Base-by-base conservation (phyloP, 2,329 filamentous ascomycete genomes). In the Boeremia exigua region DNA sequence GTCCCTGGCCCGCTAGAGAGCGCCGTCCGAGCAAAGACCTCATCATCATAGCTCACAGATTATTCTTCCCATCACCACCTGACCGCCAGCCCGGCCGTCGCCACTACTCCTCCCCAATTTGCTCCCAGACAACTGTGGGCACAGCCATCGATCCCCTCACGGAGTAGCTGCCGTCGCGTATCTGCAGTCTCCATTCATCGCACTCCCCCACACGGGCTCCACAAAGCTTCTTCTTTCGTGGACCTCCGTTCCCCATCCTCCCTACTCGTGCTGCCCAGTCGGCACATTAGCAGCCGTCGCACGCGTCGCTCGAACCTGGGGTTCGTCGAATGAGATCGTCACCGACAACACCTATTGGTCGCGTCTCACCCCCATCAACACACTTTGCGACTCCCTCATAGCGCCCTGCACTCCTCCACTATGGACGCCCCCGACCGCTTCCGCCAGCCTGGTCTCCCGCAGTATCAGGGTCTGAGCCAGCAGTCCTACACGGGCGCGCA, bases 351-450 rank as follows among this genome's bases (percentile, higher is more conserved):
- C 58, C 66, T 60, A 74, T 70, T 69, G 66, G 69, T 69, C 62
- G 70, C 71, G 66, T 62, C 59, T 66, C 59, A 63, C 60, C 54
- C 61, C 57, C 60, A 59, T 59, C 60, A 60, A 40, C 49, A 37
- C 58, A 25, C 51, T 47, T 28, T 48, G 39, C 53, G 30, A 32
- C 40, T 25, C 44, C 42, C 52, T 58, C 48, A 53, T 53, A 54
- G 55, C 52, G 40, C 25, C 29, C 46, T 39, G 34, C 14, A 36
- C 25, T 28, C 29, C 46, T 17, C 54, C 62, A 69, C 65, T 60
- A 75, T 75, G 72, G 73, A 75, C 61, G 53, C 53, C 50, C 62
- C 53, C 50, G 69, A 74, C 63, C 72, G 69, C 63, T 74, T 68
- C 63, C 72, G 71, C 66, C 72, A 75, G 50, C 63, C 66, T 59